Evolutionary conservation across 2,329 filamentous ascomycete species (phyloP), one percentile per base, ranked within the genome.

Genomic region (Sclerotinia borealis): DNA sequence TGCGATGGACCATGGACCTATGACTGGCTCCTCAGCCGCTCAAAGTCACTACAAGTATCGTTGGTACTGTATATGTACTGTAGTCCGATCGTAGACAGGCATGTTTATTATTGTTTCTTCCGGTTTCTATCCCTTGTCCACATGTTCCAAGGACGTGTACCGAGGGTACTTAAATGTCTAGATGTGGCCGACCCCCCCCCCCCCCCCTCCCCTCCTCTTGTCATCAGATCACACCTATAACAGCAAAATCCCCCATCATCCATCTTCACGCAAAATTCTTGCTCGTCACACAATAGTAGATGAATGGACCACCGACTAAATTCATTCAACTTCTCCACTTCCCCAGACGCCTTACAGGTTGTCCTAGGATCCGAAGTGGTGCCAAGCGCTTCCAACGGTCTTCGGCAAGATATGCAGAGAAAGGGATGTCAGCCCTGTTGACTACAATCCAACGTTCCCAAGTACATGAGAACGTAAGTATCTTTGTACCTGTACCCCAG

Each of bases 1-100:
- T 41, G 43, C 47, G 51, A 62, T 47, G 29, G 50, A 31, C 17
- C 25, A 62, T 47, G 29, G 50, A 31, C 17, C 25, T 63, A 29
- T 59, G 25, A 63, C 36, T 58, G 51, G 52, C 22, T 41, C 17
- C 15, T 49, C 34, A 63, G 72, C 71, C 76, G 72, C 67, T 79
- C 67, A 86, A 83, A 29, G 79, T 78, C 63, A 75, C 65, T 63
- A 69, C 72, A 72, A 54, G 49, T 52, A 54, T 27, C 37, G 37
- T 43, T 45, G 34, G 31, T 41, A 54, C 29, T 27, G 27, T 58
- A 27, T 61, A 55, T 86, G 82, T 49, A 85, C 67, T 56, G 77
- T 74, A 4, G 79, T 79, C 66, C 62, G 65, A 70, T 69, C 66
- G 52, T 34, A 65, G 60, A 64, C 68, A 68, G 67, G 67, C 68